Percentiles rank a stretch among this genome's conserved stretches.
Evolutionary conservation across 108 stramenopile genomes (phyloP).

Genomic region (Pseudonitzschia pungens): DNA sequence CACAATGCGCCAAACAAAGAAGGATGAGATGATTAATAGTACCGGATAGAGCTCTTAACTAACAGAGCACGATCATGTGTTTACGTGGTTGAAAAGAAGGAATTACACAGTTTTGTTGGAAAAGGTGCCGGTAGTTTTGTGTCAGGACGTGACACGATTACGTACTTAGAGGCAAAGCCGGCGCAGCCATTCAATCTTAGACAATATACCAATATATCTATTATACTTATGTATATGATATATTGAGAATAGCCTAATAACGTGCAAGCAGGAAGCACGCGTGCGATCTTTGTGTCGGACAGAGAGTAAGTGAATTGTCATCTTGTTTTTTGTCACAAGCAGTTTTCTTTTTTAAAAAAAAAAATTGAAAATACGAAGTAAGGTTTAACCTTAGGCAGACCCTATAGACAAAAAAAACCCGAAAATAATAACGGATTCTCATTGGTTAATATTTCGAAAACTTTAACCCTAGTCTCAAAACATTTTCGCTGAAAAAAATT

Average conservation of each 20-base stretch:
- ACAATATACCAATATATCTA: not conserved
- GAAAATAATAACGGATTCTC: too few relatives aligned
- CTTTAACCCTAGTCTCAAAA: too few relatives aligned
- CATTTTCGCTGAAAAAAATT: too few relatives aligned
- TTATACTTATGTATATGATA: not conserved
- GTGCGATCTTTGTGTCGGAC: not conserved
- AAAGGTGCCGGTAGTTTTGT: slow-evolving; percentile 11
- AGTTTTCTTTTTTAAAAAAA: too few relatives aligned
- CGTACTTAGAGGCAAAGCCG: not conserved
- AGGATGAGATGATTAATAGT: not conserved
- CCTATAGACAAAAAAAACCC: too few relatives aligned
- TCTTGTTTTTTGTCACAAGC: too few relatives aligned
- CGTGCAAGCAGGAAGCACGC: not conserved
- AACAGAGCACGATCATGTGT: not conserved
- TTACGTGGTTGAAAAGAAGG: slow-evolving; percentile 6
- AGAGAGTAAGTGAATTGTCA: too few relatives aligned
- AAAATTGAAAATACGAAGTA: too few relatives aligned
- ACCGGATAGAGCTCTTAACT: not conserved
- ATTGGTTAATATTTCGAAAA: too few relatives aligned
- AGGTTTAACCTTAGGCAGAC: too few relatives aligned
- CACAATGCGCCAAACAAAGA: not conserved
- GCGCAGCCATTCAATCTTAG: not conserved
- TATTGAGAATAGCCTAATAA: not conserved
- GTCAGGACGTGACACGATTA: slow-evolving; percentile 6
- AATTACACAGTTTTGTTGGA: not conserved